Percentiles rank a stretch among this genome's conserved stretches.
Evolutionary conservation across 2,329 filamentous ascomycete genomes (phyloP).

Genomic region (Fusarium veterinarium): DNA sequence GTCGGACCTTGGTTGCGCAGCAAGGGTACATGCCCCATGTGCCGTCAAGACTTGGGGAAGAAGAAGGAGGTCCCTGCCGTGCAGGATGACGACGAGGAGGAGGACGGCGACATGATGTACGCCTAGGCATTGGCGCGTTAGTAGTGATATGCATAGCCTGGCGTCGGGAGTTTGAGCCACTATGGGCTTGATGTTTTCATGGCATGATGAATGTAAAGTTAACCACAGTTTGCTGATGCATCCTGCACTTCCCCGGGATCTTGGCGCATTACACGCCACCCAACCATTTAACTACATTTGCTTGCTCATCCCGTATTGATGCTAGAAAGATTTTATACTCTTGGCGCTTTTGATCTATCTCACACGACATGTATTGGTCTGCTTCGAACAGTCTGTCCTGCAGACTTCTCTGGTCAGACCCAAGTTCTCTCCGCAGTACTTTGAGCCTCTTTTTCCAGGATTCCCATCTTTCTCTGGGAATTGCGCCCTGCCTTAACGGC

Average conservation of each 20-base stretch:
- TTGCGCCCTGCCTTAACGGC: constrained; percentile 28
- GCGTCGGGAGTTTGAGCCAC: constrained; percentile 46
- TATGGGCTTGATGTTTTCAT: constrained; percentile 20
- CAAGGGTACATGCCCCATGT: constrained; percentile 74
- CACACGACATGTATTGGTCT: not conserved
- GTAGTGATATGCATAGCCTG: constrained; percentile 37
- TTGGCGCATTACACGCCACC: not conserved
- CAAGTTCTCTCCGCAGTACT: constrained; percentile 30
- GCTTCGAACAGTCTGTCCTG: not conserved
- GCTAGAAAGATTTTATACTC: constrained; percentile 23
- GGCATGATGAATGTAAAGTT: constrained; percentile 8
- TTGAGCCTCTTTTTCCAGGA: constrained; percentile 48
- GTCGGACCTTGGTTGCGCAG: constrained; percentile 73
- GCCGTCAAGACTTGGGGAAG: constrained; percentile 68
- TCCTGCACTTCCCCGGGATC: not conserved
- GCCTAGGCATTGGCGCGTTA: constrained; percentile 40
- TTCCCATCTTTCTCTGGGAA: constrained; percentile 45
- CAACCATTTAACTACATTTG: not conserved
- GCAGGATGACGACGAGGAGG: constrained; percentile 63
- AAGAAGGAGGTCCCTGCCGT: constrained; percentile 60
- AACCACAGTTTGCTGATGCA: not conserved
- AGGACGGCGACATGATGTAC: constrained; percentile 63
- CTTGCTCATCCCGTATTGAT: not conserved
- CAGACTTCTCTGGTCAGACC: constrained; percentile 33
- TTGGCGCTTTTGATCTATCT: constrained; percentile 28